A percentile compares a stretch with the other conserved stretches of the same genome.
These are phyloP conservation scores for Pseudocercospora vitis DNA, from an alignment of 2,329 filamentous ascomycete species.

Conservation along the genomic window DNA sequence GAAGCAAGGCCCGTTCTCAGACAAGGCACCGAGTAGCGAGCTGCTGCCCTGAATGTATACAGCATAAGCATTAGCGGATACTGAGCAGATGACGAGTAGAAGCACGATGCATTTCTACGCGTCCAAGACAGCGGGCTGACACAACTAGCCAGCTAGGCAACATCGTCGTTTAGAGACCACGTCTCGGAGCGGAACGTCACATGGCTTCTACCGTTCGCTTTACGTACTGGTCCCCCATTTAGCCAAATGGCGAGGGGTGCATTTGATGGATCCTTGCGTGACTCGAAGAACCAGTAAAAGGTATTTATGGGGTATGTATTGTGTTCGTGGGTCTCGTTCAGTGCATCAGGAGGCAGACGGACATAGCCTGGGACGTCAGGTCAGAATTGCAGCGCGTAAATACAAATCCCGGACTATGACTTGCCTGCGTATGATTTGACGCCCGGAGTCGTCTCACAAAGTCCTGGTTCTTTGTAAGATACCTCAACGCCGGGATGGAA, in stretches of 20 bases:
- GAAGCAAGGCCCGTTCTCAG: conserved; percentile 45
- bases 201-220: background rate
- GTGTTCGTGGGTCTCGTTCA: conserved; percentile 39
- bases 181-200: no score
- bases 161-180: no score
- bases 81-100: no score
- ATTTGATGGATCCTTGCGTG: conserved; percentile 55
- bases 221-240: conserved; percentile 56
- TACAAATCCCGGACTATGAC: background rate
- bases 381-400: background rate
- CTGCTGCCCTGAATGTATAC: no score
- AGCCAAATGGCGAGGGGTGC: conserved; percentile 62
- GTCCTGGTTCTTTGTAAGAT: conserved; percentile 54
- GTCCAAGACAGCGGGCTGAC: no score
- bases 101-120: no score
- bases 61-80: no score
- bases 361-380: conserved; percentile 40
- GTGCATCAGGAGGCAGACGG: conserved; percentile 34
- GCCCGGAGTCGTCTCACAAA: conserved; percentile 55
- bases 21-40: conserved; percentile 51
- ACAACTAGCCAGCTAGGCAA: no score
- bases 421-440: conserved; percentile 48
- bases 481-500: conserved; percentile 48
- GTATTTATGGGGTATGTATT: conserved; percentile 46
- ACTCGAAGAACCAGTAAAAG: conserved; percentile 66